Percentiles rank a stretch among this genome's conserved stretches.
Evolutionary conservation across 2,329 filamentous ascomycete species (phyloP).

Genomic region (Cladorrhinum sp.): DNA sequence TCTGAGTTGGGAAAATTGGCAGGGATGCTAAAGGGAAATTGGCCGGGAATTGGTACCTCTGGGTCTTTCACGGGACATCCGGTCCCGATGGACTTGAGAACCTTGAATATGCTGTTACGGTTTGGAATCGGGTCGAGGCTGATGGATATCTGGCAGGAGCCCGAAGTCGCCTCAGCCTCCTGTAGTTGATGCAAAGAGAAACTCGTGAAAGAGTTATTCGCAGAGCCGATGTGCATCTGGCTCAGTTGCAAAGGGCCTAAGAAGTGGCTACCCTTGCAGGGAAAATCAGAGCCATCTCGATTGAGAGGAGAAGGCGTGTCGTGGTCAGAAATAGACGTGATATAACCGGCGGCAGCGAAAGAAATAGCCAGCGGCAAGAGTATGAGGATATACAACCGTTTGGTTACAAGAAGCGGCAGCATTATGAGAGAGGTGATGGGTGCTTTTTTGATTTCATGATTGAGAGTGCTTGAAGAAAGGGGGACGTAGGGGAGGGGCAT

Average conservation of each 20-base stretch:
- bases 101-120: conserved; percentile 70
- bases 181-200: background rate
- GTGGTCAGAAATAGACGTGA: background rate
- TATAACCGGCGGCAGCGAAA: background rate
- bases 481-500: no score
- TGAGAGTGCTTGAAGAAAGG: no score
- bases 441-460: background rate
- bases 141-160: conserved; percentile 83
- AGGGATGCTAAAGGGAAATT: conserved; percentile 63
- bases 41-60: conserved; percentile 41
- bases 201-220: background rate
- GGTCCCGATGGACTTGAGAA: conserved; percentile 81
- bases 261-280: background rate
- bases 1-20: conserved; percentile 63
- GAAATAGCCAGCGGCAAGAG: background rate
- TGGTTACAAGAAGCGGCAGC: background rate
- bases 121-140: conserved; percentile 71
- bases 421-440: background rate
- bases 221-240: background rate
- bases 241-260: conserved; percentile 41
- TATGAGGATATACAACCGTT: background rate
- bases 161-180: conserved; percentile 37
- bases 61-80: conserved; percentile 65
- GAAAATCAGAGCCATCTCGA: background rate
- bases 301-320: background rate